phyloP scores from a whole-genome alignment of 2,329 filamentous ascomycete species.

The Colletotrichum sp. region DNA sequence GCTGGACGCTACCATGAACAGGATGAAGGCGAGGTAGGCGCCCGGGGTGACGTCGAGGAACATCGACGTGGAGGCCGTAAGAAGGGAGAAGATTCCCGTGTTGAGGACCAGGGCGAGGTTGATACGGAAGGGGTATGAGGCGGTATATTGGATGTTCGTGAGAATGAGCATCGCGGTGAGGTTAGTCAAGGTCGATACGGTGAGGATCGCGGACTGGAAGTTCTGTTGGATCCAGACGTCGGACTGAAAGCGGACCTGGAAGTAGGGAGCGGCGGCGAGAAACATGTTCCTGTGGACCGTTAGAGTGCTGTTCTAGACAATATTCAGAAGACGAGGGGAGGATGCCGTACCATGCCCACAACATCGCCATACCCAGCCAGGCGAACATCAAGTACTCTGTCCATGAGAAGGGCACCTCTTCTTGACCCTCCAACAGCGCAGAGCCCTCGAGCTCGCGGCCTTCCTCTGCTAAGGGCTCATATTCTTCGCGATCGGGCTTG shows the following conservation, averaged over 20 bases:
- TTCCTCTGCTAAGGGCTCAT: conserved; percentile 31
- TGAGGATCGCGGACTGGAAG: conserved; percentile 90
- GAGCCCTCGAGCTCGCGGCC: conserved; percentile 30
- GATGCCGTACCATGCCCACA: conserved; percentile 86
- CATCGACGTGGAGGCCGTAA: conserved; percentile 79
- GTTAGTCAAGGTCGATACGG: conserved; percentile 85
- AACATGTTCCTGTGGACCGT: conserved; percentile 85
- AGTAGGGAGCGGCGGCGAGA: conserved; percentile 92
- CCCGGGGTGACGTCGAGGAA: conserved; percentile 67
- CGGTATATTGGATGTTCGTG: conserved; percentile 78
- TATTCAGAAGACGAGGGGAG: neutral
- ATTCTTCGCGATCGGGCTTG: conserved; percentile 20
- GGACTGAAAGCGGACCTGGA: conserved; percentile 78
- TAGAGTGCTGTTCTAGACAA: neutral
- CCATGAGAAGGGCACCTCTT: conserved; percentile 74
- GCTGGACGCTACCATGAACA: conserved; percentile 80
- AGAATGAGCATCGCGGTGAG: conserved; percentile 77
- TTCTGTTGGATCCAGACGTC: conserved; percentile 75
- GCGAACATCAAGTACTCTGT: conserved; percentile 86
- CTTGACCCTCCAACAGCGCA: conserved; percentile 31
- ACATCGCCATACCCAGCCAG: conserved; percentile 88
- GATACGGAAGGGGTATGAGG: conserved; percentile 89
- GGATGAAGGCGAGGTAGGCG: conserved; percentile 80
- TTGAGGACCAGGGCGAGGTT: conserved; percentile 78
- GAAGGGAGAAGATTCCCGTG: conserved; percentile 74